Evolutionary conservation across 257 asterid species (phyloP).

Genomic region (Penstemon davidsonii): DNA sequence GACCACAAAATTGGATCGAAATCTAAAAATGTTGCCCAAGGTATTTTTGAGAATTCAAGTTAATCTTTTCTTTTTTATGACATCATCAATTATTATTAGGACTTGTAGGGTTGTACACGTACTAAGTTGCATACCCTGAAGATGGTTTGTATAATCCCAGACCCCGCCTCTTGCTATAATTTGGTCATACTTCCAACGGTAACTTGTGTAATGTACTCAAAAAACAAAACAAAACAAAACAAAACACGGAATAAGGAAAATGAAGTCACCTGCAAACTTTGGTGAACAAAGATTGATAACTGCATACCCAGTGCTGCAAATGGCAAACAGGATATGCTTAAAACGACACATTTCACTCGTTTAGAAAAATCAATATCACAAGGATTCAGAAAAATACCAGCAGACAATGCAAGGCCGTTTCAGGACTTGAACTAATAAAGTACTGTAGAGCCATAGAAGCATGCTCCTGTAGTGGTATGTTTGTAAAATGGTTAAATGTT

Average conservation of each 20-base stretch:
- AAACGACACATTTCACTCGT: not conserved
- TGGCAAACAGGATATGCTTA: slow-evolving; percentile 16
- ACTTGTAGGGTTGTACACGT: too few relatives aligned
- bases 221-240: not conserved
- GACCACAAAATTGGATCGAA: too few relatives aligned
- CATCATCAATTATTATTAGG: too few relatives aligned
- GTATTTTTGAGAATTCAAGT: too few relatives aligned
- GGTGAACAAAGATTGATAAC: slow-evolving; percentile 66
- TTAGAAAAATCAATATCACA: not conserved
- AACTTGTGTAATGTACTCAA: too few relatives aligned
- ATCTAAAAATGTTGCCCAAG: too few relatives aligned
- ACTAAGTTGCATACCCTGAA: too few relatives aligned
- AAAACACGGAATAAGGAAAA: not conserved
- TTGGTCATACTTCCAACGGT: not conserved
- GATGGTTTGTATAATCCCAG: too few relatives aligned
- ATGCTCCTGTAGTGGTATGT: slow-evolving; percentile 59
- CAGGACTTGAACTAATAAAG: slow-evolving; percentile 52
- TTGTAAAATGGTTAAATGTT: slow-evolving; percentile 11
- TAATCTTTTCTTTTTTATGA: too few relatives aligned
- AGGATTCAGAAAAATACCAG: slow-evolving; percentile 50
- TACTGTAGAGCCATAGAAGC: slow-evolving; percentile 89
- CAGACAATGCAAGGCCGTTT: slow-evolving; percentile 54
- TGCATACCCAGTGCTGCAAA: slow-evolving; percentile 83
- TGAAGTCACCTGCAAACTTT: slow-evolving; percentile 69
- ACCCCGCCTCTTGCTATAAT: too few relatives aligned